Conservation (phyloP, 371 early-diverging fungal species). For the Smittium culicis region DNA sequence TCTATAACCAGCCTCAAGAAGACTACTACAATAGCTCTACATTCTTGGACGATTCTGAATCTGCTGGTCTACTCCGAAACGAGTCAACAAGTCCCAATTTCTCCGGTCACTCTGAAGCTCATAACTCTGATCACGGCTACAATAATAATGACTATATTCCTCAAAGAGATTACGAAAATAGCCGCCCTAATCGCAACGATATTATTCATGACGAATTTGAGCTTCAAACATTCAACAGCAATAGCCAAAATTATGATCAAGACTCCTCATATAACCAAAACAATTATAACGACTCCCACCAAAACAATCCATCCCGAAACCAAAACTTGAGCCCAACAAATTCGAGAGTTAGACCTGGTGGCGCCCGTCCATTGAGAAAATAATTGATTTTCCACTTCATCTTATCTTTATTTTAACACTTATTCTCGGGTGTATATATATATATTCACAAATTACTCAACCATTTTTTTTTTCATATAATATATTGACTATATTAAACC, state of each 20-base stretch:
- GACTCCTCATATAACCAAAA: neutral
- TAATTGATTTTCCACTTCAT: no score
- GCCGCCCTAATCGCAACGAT: neutral
- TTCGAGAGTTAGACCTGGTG: neutral
- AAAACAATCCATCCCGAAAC: neutral
- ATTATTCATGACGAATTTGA: neutral
- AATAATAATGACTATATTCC: neutral
- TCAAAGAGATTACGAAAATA: neutral
- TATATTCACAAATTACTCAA: no score
- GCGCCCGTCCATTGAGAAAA: slow-evolving; percentile 3
- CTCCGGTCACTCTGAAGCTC: slow-evolving; percentile 26
- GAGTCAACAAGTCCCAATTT: slow-evolving; percentile 22
- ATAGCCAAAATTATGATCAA: no score
- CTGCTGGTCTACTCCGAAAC: slow-evolving; percentile 19
- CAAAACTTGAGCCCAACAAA: neutral
- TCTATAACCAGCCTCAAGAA: slow-evolving; percentile 13
- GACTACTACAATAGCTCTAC: slow-evolving; percentile 20
- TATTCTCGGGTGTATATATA: no score
- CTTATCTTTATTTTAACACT: no score
- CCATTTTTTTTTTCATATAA: no score
- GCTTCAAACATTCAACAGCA: neutral
- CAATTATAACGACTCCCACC: neutral
- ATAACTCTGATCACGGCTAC: slow-evolving; percentile 1
- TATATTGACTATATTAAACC: no score
- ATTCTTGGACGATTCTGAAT: slow-evolving; percentile 26